Evolutionary conservation across 179 eudicot genomes (phyloP).

Genomic region (Drosera spatulata): DNA sequence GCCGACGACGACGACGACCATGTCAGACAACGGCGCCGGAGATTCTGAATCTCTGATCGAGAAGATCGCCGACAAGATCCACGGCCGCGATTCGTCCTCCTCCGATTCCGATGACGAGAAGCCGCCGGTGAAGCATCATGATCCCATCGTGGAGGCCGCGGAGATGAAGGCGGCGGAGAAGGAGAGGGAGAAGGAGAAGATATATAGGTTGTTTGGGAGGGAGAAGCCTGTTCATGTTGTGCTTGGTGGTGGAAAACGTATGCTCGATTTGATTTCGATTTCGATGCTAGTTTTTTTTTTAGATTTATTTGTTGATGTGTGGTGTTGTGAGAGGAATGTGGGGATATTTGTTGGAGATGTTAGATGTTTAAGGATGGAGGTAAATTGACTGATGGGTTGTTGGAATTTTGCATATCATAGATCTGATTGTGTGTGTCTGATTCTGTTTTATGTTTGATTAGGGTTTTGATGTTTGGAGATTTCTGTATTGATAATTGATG

Average conservation of each 20-base stretch:
- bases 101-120: constrained; percentile 39
- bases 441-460: too few relatives aligned
- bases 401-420: too few relatives aligned
- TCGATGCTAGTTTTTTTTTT: background rate
- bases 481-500: too few relatives aligned
- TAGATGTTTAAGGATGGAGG: too few relatives aligned
- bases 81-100: constrained; percentile 38
- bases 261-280: background rate
- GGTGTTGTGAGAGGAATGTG: too few relatives aligned
- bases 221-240: constrained; percentile 57
- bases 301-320: too few relatives aligned
- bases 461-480: too few relatives aligned
- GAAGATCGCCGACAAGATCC: constrained; percentile 41
- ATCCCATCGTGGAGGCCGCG: constrained; percentile 15
- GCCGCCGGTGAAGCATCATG: constrained; percentile 41
- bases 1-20: too few relatives aligned
- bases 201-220: constrained; percentile 51
- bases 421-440: too few relatives aligned
- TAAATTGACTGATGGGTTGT: too few relatives aligned
- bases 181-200: constrained; percentile 16
- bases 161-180: constrained; percentile 4
- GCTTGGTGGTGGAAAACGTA: constrained; percentile 70
- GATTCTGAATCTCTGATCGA: constrained; percentile 38
- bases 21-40: background rate
- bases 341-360: too few relatives aligned